These are phyloP conservation scores for Alternaria sp. DNA, from an alignment of 2,329 filamentous ascomycete genomes.

Conservation along the genomic window DNA sequence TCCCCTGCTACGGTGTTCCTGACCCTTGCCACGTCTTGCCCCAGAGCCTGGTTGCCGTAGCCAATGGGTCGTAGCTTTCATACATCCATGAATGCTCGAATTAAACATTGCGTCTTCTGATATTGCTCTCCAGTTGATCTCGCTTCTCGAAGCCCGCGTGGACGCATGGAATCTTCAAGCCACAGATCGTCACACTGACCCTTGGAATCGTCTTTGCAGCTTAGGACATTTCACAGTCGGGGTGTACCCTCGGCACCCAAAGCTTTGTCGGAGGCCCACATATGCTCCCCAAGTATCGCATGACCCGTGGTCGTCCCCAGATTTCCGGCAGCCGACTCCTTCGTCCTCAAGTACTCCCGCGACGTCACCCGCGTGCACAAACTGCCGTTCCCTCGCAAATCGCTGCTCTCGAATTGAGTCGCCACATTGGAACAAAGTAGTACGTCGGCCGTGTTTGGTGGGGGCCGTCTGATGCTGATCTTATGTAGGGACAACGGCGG, in stretches of 20 bases:
- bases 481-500: constrained; percentile 7
- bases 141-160: constrained; percentile 48
- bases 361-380: constrained; percentile 2
- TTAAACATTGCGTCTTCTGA: constrained; percentile 40
- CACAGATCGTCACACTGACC: constrained; percentile 44
- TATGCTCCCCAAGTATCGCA: constrained; percentile 45
- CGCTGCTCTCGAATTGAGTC: background rate
- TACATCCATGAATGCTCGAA: constrained; percentile 28
- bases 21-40: constrained; percentile 18
- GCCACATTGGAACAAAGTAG: constrained; percentile 4
- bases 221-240: constrained; percentile 34
- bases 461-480: constrained; percentile 4
- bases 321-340: constrained; percentile 33
- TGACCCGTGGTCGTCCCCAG: constrained; percentile 37
- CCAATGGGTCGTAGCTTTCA: constrained; percentile 27
- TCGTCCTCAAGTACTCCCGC: constrained; percentile 13
- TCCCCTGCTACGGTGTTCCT: constrained; percentile 4
- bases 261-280: constrained; percentile 44
- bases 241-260: constrained; percentile 40
- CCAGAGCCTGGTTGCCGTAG: constrained; percentile 24
- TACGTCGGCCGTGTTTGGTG: constrained; percentile 8
- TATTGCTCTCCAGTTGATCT: constrained; percentile 42
- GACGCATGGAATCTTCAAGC: constrained; percentile 47
- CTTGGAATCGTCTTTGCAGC: constrained; percentile 26
- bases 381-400: background rate